Percentiles rank a stretch among this genome's conserved stretches.
Conservation (phyloP, 2,329 filamentous ascomycete species). For the Penicillium nordicum region DNA sequence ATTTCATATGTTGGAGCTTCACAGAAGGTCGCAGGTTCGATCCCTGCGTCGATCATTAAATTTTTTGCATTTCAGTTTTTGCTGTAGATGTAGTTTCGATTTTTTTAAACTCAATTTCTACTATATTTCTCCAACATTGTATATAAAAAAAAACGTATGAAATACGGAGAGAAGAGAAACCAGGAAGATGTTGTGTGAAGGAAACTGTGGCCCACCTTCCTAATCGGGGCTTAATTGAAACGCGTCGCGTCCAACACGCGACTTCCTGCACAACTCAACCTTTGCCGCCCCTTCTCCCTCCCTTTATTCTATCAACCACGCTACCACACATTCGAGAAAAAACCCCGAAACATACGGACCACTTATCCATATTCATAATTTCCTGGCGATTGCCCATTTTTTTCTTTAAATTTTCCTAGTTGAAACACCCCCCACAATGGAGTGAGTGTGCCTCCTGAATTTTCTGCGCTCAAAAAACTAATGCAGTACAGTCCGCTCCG, state of each 20-base stretch:
- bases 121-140: too few relatives aligned
- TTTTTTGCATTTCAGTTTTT: not conserved
- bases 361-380: slow-evolving; percentile 1
- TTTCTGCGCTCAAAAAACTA: slow-evolving; percentile 11
- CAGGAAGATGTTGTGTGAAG: not conserved
- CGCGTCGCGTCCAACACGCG: slow-evolving; percentile 22
- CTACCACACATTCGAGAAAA: not conserved
- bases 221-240: slow-evolving; percentile 37
- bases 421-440: slow-evolving; percentile 27
- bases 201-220: slow-evolving; percentile 11
- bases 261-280: slow-evolving; percentile 6
- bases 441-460: slow-evolving; percentile 21
- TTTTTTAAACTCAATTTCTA: too few relatives aligned
- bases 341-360: not conserved
- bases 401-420: not conserved
- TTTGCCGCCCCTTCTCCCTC: slow-evolving; percentile 12
- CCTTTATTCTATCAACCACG: slow-evolving; percentile 18
- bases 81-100: not conserved
- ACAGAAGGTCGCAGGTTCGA: slow-evolving; percentile 5
- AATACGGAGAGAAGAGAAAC: too few relatives aligned
- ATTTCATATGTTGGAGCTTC: slow-evolving; percentile 4
- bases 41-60: slow-evolving; percentile 7
- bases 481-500: slow-evolving; percentile 57
- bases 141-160: too few relatives aligned
- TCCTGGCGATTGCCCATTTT: not conserved